These are phyloP conservation scores for Talaromyces rugulosus DNA, from an alignment of 2,329 filamentous ascomycete genomes.

Conservation along the genomic window DNA sequence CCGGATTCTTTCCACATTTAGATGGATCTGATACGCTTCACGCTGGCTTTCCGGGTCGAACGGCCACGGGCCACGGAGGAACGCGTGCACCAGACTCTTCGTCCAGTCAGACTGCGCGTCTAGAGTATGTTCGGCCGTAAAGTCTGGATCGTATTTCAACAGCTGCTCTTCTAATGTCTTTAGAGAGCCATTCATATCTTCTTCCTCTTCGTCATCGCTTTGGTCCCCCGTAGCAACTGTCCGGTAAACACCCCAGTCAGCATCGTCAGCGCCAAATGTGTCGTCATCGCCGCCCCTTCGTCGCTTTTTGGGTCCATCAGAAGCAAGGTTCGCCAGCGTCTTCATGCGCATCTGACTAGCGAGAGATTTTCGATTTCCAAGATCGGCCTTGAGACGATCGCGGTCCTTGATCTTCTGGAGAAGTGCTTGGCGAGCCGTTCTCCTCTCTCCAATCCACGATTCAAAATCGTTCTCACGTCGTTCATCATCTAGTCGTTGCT, in stretches of 20 bases:
- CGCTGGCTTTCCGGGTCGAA: slow-evolving; percentile 76
- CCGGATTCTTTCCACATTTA: slow-evolving; percentile 94
- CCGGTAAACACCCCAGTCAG: slow-evolving; percentile 96
- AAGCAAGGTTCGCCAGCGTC: slow-evolving; percentile 90
- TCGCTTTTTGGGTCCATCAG: slow-evolving; percentile 80
- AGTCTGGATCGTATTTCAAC: slow-evolving; percentile 78
- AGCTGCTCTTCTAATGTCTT: slow-evolving; percentile 78
- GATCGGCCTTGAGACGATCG: slow-evolving; percentile 85
- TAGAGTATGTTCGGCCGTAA: slow-evolving; percentile 86
- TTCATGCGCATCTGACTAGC: slow-evolving; percentile 98
- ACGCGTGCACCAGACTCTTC: slow-evolving; percentile 84
- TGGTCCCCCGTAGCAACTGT: slow-evolving; percentile 77
- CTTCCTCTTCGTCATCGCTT: slow-evolving; percentile 86
- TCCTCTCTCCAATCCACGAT: slow-evolving; percentile 78
- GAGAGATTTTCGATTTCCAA: slow-evolving; percentile 93
- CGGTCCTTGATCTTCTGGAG: slow-evolving; percentile 86
- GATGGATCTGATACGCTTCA: slow-evolving; percentile 81
- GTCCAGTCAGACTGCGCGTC: slow-evolving; percentile 95
- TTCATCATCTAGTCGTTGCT: slow-evolving; percentile 78
- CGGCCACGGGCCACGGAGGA: slow-evolving; percentile 79
- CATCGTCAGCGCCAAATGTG: slow-evolving; percentile 93
- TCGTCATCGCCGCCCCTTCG: slow-evolving; percentile 89
- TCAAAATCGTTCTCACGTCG: slow-evolving; percentile 80
- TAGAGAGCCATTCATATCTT: slow-evolving; percentile 72
- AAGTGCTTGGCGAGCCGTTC: slow-evolving; percentile 66